Base-by-base conservation (phyloP, 768 basidiomycete genomes). In the Kwoniella sp. region DNA sequence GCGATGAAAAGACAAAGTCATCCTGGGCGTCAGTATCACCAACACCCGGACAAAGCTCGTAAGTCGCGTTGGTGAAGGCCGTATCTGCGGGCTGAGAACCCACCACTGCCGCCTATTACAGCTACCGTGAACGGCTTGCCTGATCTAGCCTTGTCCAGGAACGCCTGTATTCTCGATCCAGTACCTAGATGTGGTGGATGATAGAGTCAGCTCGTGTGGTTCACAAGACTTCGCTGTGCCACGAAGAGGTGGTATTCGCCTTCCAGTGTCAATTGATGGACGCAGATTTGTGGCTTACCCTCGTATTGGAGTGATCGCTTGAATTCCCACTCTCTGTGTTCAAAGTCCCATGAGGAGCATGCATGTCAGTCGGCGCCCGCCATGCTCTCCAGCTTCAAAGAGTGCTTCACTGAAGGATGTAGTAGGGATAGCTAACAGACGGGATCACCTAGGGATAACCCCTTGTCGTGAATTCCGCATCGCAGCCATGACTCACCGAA, bases 81-180 rank as follows among this genome's bases (percentile, higher is more conserved):
- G 2, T 8, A 55, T 26, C 2, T 2, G 51, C 2, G 20, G 9
- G 17, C 34, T 45, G n/a, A 1, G 8, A 20, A 56, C 70, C 65
- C 28, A 75, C 74, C 72, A 57, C 72, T 74, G 8, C 78, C 78
- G 22, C 78, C 78, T 47, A 79, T 70, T 4, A 79, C 78, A 15
- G 71, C 66, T 1, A 79, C 76, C 1, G 71, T 74, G 48, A 79
- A 70, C 0, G 72, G 67, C 53, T 69, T 37, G 1, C 78, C 73
- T 17, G 61, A 65, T 26, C 58, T 60, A 15, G 75, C 75, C 55
- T 79, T 79, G 11, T 68, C 72, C 15, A 78, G 59, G 28, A 78
- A 78, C 4, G 67, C 60, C 48, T 70, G 63, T 30, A 76, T 66
- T 34, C 76, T 55, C 31, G 64, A 69, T 2, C 76, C 78, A 29